phyloP scores from a whole-genome alignment of 768 basidiomycete genomes.

The Boletus vermiculosoides region DNA sequence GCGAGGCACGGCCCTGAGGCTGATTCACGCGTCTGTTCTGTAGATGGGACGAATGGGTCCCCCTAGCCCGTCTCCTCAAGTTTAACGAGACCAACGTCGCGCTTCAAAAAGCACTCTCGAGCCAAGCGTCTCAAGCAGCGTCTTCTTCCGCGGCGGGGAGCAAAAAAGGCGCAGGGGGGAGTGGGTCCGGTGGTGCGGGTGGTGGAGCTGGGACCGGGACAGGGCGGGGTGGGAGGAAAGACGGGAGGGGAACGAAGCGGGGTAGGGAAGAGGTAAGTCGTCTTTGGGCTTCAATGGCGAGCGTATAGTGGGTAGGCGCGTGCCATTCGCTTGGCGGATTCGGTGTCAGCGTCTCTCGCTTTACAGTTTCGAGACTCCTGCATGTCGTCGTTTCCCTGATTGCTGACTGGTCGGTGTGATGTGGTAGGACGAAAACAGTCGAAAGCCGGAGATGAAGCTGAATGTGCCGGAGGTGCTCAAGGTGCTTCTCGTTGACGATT shows the following conservation, averaged over 20 bases:
- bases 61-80: constrained; percentile 76
- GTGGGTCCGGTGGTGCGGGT: constrained; percentile 30
- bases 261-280: constrained; percentile 68
- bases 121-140: constrained; percentile 43
- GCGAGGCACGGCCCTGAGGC: not conserved
- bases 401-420: not conserved
- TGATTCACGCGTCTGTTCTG: not conserved
- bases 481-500: constrained; percentile 89
- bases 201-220: constrained; percentile 24
- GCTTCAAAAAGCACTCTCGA: constrained; percentile 67
- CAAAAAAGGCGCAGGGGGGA: constrained; percentile 23
- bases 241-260: constrained; percentile 67
- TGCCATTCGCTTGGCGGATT: not conserved
- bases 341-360: not conserved
- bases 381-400: not conserved
- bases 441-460: constrained; percentile 88
- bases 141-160: constrained; percentile 33
- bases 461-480: constrained; percentile 89
- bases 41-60: constrained; percentile 61
- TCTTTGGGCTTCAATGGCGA: not conserved
- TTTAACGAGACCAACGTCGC: constrained; percentile 76
- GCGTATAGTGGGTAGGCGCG: not conserved
- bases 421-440: constrained; percentile 67
- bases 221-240: constrained; percentile 46
- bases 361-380: no score